Base-by-base conservation (phyloP, 257 asterid species). In the Cynanchum wilfordii region DNA sequence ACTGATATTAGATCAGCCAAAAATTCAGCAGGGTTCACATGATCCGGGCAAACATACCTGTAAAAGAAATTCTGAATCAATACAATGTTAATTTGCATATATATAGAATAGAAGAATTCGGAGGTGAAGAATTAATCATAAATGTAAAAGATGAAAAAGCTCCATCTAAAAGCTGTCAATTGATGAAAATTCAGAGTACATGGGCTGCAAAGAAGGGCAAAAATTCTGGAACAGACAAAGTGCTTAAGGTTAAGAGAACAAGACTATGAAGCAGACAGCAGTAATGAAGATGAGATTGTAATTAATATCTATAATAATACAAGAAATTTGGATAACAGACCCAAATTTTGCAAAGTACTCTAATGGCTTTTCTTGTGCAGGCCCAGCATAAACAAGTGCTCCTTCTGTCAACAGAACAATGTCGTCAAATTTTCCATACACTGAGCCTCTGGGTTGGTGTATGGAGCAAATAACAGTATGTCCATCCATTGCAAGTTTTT, bases 381-480 rank as follows among this genome's bases (percentile, higher is more conserved):
- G 97, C 76, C 99, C 99, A 73, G 96, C 87, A 77, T 91, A 94
- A 63, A 89, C 90, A 78, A 91, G 92, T 49, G 97, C 78, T 73
- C 99, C 97, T 86, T 87, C 93, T 66, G 97, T 80, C 80, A 94
- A 89, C 83, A 94, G 86, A 82, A 90, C 78, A 67, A 94, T 87
- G 87, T 94, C 99, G 52, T 94, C 99, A 79, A 94, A 94, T 87
- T 94, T 94, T 66, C 86, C 89, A 82, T 94, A 94, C 17, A 94
- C 95, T 29, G 99, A 94, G 44, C 99, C 94, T 87, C 99, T 86
- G 55, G 99, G 97, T 85, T 94, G 99, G 86, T 94, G 99, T 80
- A 94, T 94, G 75, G 99, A 94, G 81, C 99, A 94, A 83, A 94
- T 84, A 71, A 94, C 97, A 57, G 97, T 94, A 77, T 94, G 99